A percentile compares a stretch with the other conserved stretches of the same genome.
phyloP scores from a whole-genome alignment of 495 filamentous ascomycete species.

The Cryomyces minteri region DNA sequence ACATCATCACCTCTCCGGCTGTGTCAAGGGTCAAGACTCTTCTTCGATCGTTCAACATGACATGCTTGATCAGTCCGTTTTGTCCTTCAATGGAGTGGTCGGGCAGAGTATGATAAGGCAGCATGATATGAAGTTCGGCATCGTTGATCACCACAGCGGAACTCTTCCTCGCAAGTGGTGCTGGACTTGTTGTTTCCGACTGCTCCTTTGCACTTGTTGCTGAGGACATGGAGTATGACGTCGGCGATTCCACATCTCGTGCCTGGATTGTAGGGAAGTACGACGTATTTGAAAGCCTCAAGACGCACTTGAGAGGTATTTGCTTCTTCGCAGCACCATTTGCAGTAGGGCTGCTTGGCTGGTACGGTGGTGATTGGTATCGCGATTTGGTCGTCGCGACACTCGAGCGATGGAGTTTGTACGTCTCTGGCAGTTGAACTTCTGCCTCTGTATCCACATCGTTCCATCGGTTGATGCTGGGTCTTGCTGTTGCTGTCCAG shows the following conservation, averaged over 20 bases:
- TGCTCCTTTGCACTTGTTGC: conserved; percentile 1
- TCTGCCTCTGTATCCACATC: conserved; percentile 61
- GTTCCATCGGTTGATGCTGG: conserved; percentile 87
- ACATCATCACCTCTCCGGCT: conserved; percentile 86
- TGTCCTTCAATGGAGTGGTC: conserved; percentile 86
- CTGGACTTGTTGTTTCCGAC: conserved; percentile 35
- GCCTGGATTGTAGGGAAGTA: conserved; percentile 37
- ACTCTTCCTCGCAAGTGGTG: conserved; percentile 1
- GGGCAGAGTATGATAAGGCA: conserved; percentile 25
- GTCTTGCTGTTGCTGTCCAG: conserved; percentile 87
- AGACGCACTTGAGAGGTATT: conserved; percentile 55
- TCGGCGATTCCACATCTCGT: conserved; percentile 30
- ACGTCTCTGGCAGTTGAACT: conserved; percentile 24
- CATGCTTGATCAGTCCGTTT: conserved; percentile 85
- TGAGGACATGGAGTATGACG: conserved; percentile 22
- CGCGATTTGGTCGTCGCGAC: conserved; percentile 10
- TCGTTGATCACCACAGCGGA: conserved; percentile 45
- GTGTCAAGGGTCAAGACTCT: conserved; percentile 85
- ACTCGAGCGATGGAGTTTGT: conserved; percentile 17
- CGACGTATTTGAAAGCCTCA: conserved; percentile 71
- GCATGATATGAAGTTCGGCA: too few relatives aligned
- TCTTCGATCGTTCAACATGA: conserved; percentile 77
- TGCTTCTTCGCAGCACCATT: conserved; percentile 33
- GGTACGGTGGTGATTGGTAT: conserved; percentile 8
- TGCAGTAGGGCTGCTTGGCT: conserved; percentile 8